Percentiles rank a stretch among this genome's conserved stretches.
Conservation (phyloP, 73 alveolate species). For the Tetrahymena elliotti region DNA sequence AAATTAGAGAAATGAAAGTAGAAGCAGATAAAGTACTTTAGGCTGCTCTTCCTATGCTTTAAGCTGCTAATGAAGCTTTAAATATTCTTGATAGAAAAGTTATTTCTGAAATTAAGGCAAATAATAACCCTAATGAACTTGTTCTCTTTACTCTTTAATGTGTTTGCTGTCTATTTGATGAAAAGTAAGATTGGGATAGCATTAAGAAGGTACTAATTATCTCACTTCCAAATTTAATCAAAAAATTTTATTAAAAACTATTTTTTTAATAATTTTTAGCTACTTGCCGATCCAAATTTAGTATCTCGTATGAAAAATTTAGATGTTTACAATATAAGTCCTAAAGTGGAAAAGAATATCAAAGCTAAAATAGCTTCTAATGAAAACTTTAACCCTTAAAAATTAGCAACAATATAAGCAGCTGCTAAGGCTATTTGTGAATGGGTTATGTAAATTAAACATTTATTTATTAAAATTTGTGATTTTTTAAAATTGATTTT, state of each 20-base stretch:
- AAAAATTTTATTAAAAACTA: neutral
- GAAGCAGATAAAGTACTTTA: constrained; percentile 79
- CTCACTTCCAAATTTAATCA: neutral
- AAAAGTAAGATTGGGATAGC: constrained; percentile 73
- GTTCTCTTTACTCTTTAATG: constrained; percentile 71
- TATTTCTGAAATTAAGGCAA: constrained; percentile 74
- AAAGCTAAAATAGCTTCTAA: constrained; percentile 49
- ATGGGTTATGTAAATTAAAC: constrained; percentile 44
- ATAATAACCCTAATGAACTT: constrained; percentile 82
- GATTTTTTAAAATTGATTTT: too few species aligned
- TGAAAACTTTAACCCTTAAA: constrained; percentile 55
- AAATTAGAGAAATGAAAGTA: constrained; percentile 68
- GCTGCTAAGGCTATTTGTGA: constrained; percentile 65
- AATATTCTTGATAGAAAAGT: constrained; percentile 75
- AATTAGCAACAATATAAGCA: constrained; percentile 47
- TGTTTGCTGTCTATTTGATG: constrained; percentile 63
- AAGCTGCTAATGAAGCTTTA: constrained; percentile 85
- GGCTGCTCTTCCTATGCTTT: constrained; percentile 75
- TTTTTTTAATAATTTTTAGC: neutral
- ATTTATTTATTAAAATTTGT: neutral
- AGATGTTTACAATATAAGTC: constrained; percentile 44
- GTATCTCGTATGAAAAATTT: constrained; percentile 50
- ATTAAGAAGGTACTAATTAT: constrained; percentile 14
- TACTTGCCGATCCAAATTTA: constrained; percentile 51
- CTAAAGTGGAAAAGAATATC: constrained; percentile 30